Percentiles rank a stretch among this genome's conserved stretches.
phyloP scores from a whole-genome alignment of 2,329 filamentous ascomycete genomes.

The Sordariomycetes sp. region DNA sequence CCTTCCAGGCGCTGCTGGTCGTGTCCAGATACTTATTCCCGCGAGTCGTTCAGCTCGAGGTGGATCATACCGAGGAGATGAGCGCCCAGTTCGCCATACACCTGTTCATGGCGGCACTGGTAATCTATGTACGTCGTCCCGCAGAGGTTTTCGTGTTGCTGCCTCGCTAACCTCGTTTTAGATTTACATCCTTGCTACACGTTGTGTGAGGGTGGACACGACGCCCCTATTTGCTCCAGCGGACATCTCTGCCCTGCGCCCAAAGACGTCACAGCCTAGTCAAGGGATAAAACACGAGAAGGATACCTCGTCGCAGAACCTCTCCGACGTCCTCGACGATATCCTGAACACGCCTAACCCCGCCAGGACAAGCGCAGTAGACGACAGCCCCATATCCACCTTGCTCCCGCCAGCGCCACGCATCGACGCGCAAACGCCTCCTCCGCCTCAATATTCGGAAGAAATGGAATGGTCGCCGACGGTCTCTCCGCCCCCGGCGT shows the following conservation, averaged over 20 bases:
- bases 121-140: constrained; percentile 32
- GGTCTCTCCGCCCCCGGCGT: constrained; percentile 28
- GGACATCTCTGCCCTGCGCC: constrained; percentile 4
- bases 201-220: constrained; percentile 40
- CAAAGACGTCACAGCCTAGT: constrained; percentile 3
- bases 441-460: constrained; percentile 16
- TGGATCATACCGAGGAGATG: constrained; percentile 20
- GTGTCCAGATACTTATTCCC: constrained; percentile 38
- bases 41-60: constrained; percentile 24
- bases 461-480: constrained; percentile 59
- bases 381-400: not conserved
- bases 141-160: not conserved
- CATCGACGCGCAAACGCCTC: not conserved
- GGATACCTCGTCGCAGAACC: constrained; percentile 16
- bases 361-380: not conserved
- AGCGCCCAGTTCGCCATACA: constrained; percentile 39
- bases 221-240: constrained; percentile 33
- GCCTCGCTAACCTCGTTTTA: constrained; percentile 10
- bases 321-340: constrained; percentile 34
- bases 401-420: not conserved
- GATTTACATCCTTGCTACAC: constrained; percentile 29
- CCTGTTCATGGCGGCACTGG: constrained; percentile 35
- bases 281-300: constrained; percentile 13
- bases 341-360: constrained; percentile 17
- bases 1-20: constrained; percentile 47